These are phyloP conservation scores for Fraxinus ornus DNA, from an alignment of 305 asterid species.

Conservation along the genomic window DNA sequence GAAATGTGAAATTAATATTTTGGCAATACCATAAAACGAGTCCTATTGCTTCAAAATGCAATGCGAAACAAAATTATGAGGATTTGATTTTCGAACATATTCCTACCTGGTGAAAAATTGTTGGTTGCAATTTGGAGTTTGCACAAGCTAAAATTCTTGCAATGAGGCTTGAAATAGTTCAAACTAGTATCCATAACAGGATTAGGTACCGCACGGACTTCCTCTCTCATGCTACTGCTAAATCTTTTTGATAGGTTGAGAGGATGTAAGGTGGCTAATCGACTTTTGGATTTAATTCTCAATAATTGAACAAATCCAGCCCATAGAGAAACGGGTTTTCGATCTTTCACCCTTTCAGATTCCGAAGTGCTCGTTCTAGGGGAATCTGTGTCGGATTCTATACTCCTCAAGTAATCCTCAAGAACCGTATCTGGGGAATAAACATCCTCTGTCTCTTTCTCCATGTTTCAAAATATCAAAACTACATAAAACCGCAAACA, in stretches of 20 bases:
- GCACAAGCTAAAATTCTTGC: conserved; percentile 63
- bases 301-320: conserved; percentile 46
- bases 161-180: conserved; percentile 73
- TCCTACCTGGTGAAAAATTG: conserved; percentile 66
- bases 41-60: background rate
- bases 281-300: conserved; percentile 55
- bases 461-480: conserved; percentile 30
- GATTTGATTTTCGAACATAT: background rate
- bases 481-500: background rate
- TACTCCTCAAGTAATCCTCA: conserved; percentile 48
- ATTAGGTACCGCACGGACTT: conserved; percentile 23
- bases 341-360: conserved; percentile 25
- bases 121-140: conserved; percentile 80
- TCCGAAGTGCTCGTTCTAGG: conserved; percentile 53
- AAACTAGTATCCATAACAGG: conserved; percentile 44
- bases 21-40: background rate
- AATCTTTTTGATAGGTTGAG: conserved; percentile 49
- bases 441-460: conserved; percentile 31
- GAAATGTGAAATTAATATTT: background rate
- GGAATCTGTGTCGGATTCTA: conserved; percentile 49
- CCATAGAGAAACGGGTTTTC: conserved; percentile 51
- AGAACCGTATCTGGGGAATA: conserved; percentile 59
- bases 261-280: conserved; percentile 50
- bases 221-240: conserved; percentile 68
- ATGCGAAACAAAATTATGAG: background rate